These are phyloP conservation scores for Ophiosphaerella korrae DNA, from an alignment of 2,329 filamentous ascomycete species.

Conservation along the genomic window DNA sequence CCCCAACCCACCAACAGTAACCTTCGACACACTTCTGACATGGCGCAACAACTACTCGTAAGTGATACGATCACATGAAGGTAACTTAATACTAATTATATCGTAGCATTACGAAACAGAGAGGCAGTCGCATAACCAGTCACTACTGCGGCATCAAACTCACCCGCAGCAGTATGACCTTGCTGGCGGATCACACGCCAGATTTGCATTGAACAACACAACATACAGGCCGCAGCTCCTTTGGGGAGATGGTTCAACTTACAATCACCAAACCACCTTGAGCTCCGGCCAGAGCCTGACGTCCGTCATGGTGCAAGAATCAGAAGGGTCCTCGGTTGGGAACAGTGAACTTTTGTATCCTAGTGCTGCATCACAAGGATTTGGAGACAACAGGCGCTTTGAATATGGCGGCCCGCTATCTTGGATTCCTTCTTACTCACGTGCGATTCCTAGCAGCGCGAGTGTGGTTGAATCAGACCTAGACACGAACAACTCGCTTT, in stretches of 20 bases:
- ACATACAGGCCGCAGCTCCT: background rate
- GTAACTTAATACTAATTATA: constrained; percentile 1
- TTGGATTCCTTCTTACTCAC: constrained; percentile 3
- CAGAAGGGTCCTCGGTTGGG: background rate
- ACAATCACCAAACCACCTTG: constrained; percentile 3
- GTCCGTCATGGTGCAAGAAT: background rate
- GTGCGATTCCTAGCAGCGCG: constrained; percentile 1
- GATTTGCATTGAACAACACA: background rate
- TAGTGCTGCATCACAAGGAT: constrained; percentile 2
- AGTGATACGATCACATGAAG: background rate
- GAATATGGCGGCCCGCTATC: background rate
- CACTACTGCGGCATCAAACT: constrained; percentile 13
- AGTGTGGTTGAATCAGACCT: constrained; percentile 10
- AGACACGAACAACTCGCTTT: constrained; percentile 17
- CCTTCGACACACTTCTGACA: constrained; percentile 6
- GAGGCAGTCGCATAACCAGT: background rate
- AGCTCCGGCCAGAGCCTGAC: constrained; percentile 1
- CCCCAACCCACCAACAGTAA: background rate
- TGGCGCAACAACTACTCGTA: constrained; percentile 24
- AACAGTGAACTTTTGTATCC: background rate
- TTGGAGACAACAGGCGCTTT: constrained; percentile 6
- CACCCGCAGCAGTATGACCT: constrained; percentile 4
- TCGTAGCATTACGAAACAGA: constrained; percentile 15
- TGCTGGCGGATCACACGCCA: background rate
- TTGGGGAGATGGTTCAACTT: constrained; percentile 1